phyloP scores from a whole-genome alignment of 2,329 filamentous ascomycete species.

The Botrytis pseudocinerea region DNA sequence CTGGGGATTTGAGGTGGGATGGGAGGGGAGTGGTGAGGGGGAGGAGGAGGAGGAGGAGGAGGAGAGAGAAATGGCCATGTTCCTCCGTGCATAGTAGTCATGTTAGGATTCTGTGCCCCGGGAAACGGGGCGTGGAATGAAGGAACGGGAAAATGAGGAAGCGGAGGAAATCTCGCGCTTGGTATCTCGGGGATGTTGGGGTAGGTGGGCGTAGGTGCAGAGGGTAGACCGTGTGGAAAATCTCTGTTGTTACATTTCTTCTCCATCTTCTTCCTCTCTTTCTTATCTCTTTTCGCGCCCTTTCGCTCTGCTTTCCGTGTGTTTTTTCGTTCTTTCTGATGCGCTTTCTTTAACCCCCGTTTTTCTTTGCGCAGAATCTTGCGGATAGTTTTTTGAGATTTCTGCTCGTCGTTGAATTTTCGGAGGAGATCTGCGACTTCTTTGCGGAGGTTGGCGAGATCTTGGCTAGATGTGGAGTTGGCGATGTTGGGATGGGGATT shows the following conservation, averaged over 20 bases:
- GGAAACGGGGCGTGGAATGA: neutral
- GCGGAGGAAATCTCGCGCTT: neutral
- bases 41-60: neutral
- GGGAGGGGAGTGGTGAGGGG: neutral
- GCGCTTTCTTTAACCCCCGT: slow-evolving; percentile 5
- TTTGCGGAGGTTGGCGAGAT: slow-evolving; percentile 45
- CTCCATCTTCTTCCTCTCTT: slow-evolving; percentile 37
- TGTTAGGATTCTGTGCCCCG: neutral
- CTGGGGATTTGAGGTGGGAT: slow-evolving; percentile 6
- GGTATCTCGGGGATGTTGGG: neutral
- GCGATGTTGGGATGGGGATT: neutral
- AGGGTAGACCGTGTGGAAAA: neutral
- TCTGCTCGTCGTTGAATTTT: slow-evolving; percentile 48
- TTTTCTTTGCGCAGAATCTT: slow-evolving; percentile 30
- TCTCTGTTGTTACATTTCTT: slow-evolving; percentile 23
- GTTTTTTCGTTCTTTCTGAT: slow-evolving; percentile 7
- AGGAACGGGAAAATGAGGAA: neutral
- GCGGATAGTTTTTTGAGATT: slow-evolving; percentile 37
- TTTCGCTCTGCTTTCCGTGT: slow-evolving; percentile 8
- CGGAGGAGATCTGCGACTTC: slow-evolving; percentile 50
- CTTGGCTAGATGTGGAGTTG: slow-evolving; percentile 28
- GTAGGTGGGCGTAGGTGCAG: neutral
- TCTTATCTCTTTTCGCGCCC: slow-evolving; percentile 32
- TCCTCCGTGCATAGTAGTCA: neutral
- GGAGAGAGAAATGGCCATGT: neutral